Conservation (phyloP, 1,284 basidiomycete genomes). For the Cerrena zonata region DNA sequence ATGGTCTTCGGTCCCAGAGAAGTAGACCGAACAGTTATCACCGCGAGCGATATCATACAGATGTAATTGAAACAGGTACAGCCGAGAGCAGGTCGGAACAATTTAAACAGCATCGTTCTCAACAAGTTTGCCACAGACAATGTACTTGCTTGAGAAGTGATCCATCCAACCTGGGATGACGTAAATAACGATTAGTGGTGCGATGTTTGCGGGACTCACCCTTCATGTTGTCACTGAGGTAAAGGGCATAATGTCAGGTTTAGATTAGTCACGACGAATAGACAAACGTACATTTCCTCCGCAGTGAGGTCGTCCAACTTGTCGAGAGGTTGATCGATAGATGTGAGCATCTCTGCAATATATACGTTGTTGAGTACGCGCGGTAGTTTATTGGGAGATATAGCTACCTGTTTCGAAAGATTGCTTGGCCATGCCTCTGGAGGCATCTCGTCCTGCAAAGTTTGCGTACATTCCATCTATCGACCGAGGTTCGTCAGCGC, state of each 20-base stretch:
- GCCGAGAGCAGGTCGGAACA: constrained; percentile 1
- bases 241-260: background rate
- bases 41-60: background rate
- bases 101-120: constrained; percentile 48
- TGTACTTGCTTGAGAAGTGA: constrained; percentile 85
- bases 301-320: constrained; percentile 70
- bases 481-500: background rate
- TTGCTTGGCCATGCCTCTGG: constrained; percentile 93
- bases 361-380: background rate
- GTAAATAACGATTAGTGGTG: background rate
- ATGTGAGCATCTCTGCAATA: constrained; percentile 82
- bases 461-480: constrained; percentile 92
- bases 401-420: constrained; percentile 86
- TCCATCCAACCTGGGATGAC: constrained; percentile 71
- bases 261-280: background rate
- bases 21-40: too few relatives aligned
- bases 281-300: constrained; percentile 70
- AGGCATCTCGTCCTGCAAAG: constrained; percentile 91
- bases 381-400: constrained; percentile 3
- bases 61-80: background rate
- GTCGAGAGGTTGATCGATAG: constrained; percentile 81
- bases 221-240: constrained; percentile 79
- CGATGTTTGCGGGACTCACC: constrained; percentile 34
- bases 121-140: constrained; percentile 77
- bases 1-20: too few relatives aligned